phyloP scores from a whole-genome alignment of 2,329 filamentous ascomycete genomes.

The Colletotrichum gloeosporioides region DNA sequence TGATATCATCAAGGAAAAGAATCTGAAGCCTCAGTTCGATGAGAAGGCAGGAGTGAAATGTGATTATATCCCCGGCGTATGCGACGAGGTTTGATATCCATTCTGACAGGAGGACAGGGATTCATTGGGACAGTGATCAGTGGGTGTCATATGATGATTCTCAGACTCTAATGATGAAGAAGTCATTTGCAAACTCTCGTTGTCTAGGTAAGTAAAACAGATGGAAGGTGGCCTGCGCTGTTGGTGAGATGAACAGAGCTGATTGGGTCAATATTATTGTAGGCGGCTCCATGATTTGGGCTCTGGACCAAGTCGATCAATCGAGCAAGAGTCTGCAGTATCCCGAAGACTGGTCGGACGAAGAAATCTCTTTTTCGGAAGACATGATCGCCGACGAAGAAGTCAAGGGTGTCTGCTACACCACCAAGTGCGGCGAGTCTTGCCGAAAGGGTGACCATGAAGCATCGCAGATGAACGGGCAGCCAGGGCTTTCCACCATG shows the following conservation, averaged over 20 bases:
- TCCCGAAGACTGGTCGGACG: constrained; percentile 7
- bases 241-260: not conserved
- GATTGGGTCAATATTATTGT: not conserved
- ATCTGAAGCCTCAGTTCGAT: constrained; percentile 10
- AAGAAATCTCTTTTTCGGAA: not conserved
- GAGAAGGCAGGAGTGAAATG: constrained; percentile 24
- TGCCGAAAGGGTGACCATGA: constrained; percentile 30
- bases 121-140: not conserved
- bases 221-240: not conserved
- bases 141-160: constrained; percentile 38
- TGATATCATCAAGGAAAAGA: constrained; percentile 20
- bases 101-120: not conserved
- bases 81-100: not conserved
- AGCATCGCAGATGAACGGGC: constrained; percentile 33
- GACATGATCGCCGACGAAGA: constrained; percentile 5
- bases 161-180: not conserved
- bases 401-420: constrained; percentile 26
- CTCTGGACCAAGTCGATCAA: constrained; percentile 20
- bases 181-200: constrained; percentile 1
- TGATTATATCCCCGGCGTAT: not conserved
- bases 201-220: not conserved
- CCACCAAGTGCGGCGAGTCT: constrained; percentile 27
- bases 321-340: constrained; percentile 2
- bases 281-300: not conserved
- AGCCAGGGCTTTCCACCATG: constrained; percentile 29